Evolutionary conservation across 2,329 filamentous ascomycete genomes (phyloP).

Genomic region (Colletotrichum eleusines): DNA sequence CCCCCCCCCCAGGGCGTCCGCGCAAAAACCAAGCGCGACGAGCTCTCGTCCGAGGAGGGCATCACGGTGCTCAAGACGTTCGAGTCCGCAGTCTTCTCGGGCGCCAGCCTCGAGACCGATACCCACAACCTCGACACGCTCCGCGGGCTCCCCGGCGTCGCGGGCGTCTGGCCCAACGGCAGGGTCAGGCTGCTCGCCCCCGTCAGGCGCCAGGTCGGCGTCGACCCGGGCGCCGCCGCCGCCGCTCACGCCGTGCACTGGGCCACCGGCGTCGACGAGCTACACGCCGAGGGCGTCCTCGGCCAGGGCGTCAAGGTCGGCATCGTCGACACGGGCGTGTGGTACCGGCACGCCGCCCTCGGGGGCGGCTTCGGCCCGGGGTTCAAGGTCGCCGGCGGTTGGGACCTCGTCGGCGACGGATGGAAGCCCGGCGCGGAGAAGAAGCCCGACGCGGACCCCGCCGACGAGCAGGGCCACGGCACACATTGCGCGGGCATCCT

Average conservation of each 20-base stretch:
- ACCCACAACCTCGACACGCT: slow-evolving; percentile 37
- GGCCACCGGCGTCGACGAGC: slow-evolving; percentile 42
- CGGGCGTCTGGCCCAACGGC: slow-evolving; percentile 31
- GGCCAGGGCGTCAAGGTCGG: slow-evolving; percentile 44
- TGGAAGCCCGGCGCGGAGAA: slow-evolving; percentile 46
- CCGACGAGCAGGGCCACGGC: slow-evolving; percentile 47
- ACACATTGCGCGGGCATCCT: slow-evolving; percentile 51
- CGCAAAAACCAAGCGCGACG: slow-evolving; percentile 21
- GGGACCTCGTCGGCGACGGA: slow-evolving; percentile 57
- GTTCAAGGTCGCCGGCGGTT: slow-evolving; percentile 58
- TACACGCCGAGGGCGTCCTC: slow-evolving; percentile 39
- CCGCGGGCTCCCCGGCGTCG: slow-evolving; percentile 26
- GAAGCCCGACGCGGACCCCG: slow-evolving; percentile 52
- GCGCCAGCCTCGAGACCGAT: slow-evolving; percentile 34
- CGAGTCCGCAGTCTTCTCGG: slow-evolving; percentile 38
- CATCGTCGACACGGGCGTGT: slow-evolving; percentile 43
- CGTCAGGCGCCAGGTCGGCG: slow-evolving; percentile 20
- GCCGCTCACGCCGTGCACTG: slow-evolving; percentile 35
- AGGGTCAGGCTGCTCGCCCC: slow-evolving; percentile 30
- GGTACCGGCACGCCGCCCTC: slow-evolving; percentile 46
- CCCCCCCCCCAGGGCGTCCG: slow-evolving; percentile 2
- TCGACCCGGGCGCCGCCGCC: neutral
- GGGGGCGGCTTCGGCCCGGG: slow-evolving; percentile 62
- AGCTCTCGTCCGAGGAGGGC: slow-evolving; percentile 22
- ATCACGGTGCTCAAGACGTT: slow-evolving; percentile 33